Base-by-base conservation (phyloP, 441 rosid species). In the Euphorbia schlechtendalii region DNA sequence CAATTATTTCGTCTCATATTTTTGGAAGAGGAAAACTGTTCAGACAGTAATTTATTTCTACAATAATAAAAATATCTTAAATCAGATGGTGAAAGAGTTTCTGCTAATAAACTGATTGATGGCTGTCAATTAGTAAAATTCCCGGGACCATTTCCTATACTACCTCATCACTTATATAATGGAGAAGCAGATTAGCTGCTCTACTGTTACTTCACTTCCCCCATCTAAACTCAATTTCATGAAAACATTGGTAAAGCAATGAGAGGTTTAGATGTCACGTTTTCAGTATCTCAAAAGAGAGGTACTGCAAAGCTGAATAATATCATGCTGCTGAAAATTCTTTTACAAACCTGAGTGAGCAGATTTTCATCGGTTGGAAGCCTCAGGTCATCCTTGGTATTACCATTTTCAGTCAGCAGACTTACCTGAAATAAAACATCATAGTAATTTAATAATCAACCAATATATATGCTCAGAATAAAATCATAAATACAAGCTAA, bases 351-450 rank as follows among this genome's bases (percentile, higher is more conserved):
- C 45, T 40, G 45, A 40, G 45, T 3, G 9, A 40, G 45, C 11
- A 40, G 45, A 40, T 12, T 40, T 12, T 40, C 45, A 40, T 40
- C 45, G 7, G 93, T 89, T 66, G 99, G 99, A 27, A 93, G 92
- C 84, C 77, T 87, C 75, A 93, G 88, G 78, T 94, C 98, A 77
- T 93, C 99, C 83, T 93, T 93, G 32, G 97, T 93, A 66, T 78
- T 76, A 11, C 97, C 99, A 74, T 71, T 87, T 40, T 86, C 93
- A 73, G 95, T 88, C 49, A 90, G 85, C 60, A 93, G 88, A 59
- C 96, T 88, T 64, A 88, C 91, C 97, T 93, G 78, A 69, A 71
- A 78, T 17, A 63, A 24, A 14, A 43, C 1, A 22, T 1, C 43
- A 25, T 15, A 64, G 9, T 12, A 40, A 40, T 12, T 40, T 40